Evolutionary conservation across 352 stramenopile genomes (phyloP), one percentile per base, ranked within the genome.

Genomic region (Pelagophyceae sp.): DNA sequence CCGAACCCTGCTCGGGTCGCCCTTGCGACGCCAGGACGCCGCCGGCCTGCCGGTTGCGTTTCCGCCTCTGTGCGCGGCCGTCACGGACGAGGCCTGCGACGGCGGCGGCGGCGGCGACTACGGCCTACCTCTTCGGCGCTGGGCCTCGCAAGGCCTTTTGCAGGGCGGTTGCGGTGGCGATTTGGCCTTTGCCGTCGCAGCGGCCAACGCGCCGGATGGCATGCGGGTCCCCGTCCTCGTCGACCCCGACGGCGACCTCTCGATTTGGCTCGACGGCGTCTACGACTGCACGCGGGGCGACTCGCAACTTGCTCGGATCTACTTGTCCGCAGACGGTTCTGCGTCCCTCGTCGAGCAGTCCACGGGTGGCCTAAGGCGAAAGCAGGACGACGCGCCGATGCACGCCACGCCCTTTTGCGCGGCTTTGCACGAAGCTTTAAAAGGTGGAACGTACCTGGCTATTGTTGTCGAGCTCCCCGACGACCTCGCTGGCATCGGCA

Each of bases 401-500:
- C 15, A 67, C 23, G 58, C 29, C 15, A 33, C 58, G 58, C 58
- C 58, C 15, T 6, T 67, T 31, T 11, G 5, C 23, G 23, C 38
- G 33, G 67, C 67, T 31, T 3, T 74, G 15, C 67, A 33, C 6
- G 67, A 5, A 1, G 67, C 67, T 1, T 23, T 74, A 11, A 51
- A 50, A 27, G 0, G n/a, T n/a, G n/a, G n/a, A n/a, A n/a, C 15
- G 2, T 3, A 58, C 38, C 15, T 37, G 20, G 33, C 33, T 17
- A 31, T 74, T 51, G 3, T 74, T 23, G 67, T 74, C 33, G 67
- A 74, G 1, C 67, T 74, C 17, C 67, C 67, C 11, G 67, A 74
- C n/a, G 61, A 71, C 29, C 11, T 71, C 33, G n/a, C 29, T 15
- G 61, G 11, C 3, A 31, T 40, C 3, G 61, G n/a, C 11, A 6